Percentiles rank a stretch among this genome's conserved stretches.
Evolutionary conservation across 495 filamentous ascomycete genomes (phyloP).

Genomic region (Lentithecium fluviatile): DNA sequence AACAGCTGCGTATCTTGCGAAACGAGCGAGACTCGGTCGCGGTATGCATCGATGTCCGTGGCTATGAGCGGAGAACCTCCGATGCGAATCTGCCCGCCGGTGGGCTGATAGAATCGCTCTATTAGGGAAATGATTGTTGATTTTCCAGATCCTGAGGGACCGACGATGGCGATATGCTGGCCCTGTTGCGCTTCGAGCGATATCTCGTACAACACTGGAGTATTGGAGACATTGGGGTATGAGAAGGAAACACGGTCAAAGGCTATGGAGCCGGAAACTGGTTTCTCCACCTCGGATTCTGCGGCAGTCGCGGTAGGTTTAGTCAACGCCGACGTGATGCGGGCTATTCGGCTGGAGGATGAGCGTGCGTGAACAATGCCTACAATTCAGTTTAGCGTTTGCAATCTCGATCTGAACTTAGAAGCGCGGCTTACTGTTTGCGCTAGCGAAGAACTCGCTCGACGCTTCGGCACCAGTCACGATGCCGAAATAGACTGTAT

Average conservation of each 20-base stretch:
- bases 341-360: background rate
- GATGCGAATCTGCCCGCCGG: constrained; percentile 24
- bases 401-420: background rate
- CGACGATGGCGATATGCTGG: constrained; percentile 35
- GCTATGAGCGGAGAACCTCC: constrained; percentile 8
- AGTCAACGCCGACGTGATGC: background rate
- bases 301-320: background rate
- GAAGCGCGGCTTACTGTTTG: background rate
- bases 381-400: background rate
- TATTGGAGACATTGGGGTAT: constrained; percentile 59
- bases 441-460: constrained; percentile 9
- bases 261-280: constrained; percentile 42
- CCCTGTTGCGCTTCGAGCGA: constrained; percentile 23
- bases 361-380: constrained; percentile 6
- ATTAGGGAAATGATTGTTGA: constrained; percentile 35
- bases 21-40: constrained; percentile 71
- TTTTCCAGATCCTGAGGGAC: constrained; percentile 37
- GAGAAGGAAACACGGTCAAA: constrained; percentile 62
- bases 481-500: background rate
- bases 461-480: constrained; percentile 7
- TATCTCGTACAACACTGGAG: constrained; percentile 32
- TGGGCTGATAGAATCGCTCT: constrained; percentile 38
- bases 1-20: constrained; percentile 84
- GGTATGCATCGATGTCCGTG: constrained; percentile 49
- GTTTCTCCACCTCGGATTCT: background rate